phyloP scores from a whole-genome alignment of 352 stramenopile species.

The Phytophthora pluvialis region DNA sequence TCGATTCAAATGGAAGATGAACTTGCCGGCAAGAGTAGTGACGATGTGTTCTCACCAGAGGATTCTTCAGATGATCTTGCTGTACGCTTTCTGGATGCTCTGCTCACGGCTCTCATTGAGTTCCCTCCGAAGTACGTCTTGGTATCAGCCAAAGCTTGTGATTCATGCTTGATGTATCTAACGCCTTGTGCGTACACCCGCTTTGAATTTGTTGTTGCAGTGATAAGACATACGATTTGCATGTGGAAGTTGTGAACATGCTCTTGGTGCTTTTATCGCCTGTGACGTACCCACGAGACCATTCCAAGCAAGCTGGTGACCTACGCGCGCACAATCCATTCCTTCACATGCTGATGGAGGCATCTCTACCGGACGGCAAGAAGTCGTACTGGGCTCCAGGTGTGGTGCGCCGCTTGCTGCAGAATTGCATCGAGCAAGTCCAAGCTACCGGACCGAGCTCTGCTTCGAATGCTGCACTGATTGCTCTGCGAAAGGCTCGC shows the following conservation, averaged over 20 bases:
- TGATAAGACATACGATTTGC: slow-evolving; percentile 66
- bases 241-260: slow-evolving; percentile 79
- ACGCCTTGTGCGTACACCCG: neutral
- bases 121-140: slow-evolving; percentile 61
- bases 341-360: slow-evolving; percentile 65
- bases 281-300: slow-evolving; percentile 65
- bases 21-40: slow-evolving; percentile 6
- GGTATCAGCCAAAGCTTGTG: neutral
- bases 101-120: slow-evolving; percentile 66
- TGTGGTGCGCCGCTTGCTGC: slow-evolving; percentile 63
- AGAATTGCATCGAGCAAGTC: slow-evolving; percentile 65
- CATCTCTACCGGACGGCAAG: slow-evolving; percentile 36
- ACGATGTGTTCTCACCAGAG: slow-evolving; percentile 13
- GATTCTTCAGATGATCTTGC: slow-evolving; percentile 63
- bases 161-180: slow-evolving; percentile 1
- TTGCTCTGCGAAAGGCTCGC: slow-evolving; percentile 52
- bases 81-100: slow-evolving; percentile 66
- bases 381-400: slow-evolving; percentile 57
- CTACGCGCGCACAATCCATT: slow-evolving; percentile 67
- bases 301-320: slow-evolving; percentile 52
- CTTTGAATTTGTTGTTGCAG: slow-evolving; percentile 2
- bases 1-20: slow-evolving; percentile 42
- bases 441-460: slow-evolving; percentile 40
- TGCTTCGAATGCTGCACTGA: slow-evolving; percentile 40
- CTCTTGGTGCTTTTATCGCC: slow-evolving; percentile 75